Evolutionary conservation across 2,329 filamentous ascomycete species (phyloP), one percentile per base, ranked within the genome.

Genomic region (Cladosporium sp.): DNA sequence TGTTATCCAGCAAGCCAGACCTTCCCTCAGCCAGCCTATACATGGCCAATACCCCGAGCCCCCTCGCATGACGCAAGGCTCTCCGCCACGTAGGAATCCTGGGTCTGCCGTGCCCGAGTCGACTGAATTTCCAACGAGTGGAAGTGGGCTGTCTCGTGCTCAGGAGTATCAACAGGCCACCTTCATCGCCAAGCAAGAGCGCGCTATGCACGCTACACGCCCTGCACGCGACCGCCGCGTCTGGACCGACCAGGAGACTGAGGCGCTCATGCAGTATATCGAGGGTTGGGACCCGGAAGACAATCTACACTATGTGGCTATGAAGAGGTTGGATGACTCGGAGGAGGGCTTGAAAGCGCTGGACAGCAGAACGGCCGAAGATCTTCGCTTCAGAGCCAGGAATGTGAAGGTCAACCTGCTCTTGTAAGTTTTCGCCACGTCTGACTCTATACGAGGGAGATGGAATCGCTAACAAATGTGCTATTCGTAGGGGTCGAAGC

Each of bases 221-320:
- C 36, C 36, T 4, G 36, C 45, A 5, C 45, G 45, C 25, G 36
- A 30, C 12, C 45, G 45, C 11, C 52, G 42, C 38, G 39, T 43
- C 11, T 71, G 69, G 69, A 53, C 47, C 3, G 32, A 50, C 1
- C 59, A 60, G 2, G 70, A 71, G 38, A 69, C 70, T 38, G 52
- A 64, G 3, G 66, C 65, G 0, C 65, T 86, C 1, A 65, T 78
- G 3, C 56, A 72, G 0, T 67, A 78, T 20, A 77, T 85, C 53
- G 22, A 32, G 13, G 69, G 56, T 1, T 55, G 68, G 8, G 61
- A 69, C 39, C 76, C 77, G 1, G 66, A 64, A 4, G 56, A 60
- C 12, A 57, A 55, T 20, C 55, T 66, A 46, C 62, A 61, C 8
- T 85, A 77, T 69, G 55, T 76, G 2, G 20, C 46, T 0, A 78